Evolutionary conservation across 129 eudicot genomes (phyloP).

Genomic region (Rutidosis leptorrhynchoides): DNA sequence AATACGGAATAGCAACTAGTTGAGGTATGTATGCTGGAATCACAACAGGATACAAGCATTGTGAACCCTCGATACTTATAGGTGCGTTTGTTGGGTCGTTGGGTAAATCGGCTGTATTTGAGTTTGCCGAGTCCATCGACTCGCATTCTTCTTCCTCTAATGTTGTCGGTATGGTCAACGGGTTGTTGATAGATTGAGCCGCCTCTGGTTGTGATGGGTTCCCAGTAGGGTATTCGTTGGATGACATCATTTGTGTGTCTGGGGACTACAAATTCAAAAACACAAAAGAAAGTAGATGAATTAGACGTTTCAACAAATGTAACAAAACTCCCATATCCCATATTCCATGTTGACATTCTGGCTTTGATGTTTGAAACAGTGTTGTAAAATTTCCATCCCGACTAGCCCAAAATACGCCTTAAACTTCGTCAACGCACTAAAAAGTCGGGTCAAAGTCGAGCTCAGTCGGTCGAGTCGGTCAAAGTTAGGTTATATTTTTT

Average conservation of each 20-base stretch:
- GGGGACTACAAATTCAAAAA: conserved; percentile 35
- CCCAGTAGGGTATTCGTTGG: conserved; percentile 45
- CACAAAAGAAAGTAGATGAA: neutral
- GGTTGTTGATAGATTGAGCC: conserved; percentile 42
- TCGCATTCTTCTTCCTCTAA: conserved; percentile 77
- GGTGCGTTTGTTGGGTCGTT: conserved; percentile 23
- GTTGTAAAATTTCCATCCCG: no score
- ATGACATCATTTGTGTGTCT: conserved; percentile 46
- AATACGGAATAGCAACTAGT: conserved; percentile 45
- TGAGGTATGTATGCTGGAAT: conserved; percentile 68
- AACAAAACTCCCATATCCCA: no score
- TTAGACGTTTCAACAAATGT: neutral
- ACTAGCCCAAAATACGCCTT: no score
- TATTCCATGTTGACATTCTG: no score
- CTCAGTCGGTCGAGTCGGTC: no score
- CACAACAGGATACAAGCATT: conserved; percentile 53
- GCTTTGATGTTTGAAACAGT: neutral
- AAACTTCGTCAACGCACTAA: no score
- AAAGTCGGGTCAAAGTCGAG: no score
- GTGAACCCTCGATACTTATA: conserved; percentile 48
- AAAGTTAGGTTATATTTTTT: no score
- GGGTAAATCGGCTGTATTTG: conserved; percentile 40
- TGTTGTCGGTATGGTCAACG: conserved; percentile 41
- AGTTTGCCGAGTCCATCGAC: conserved; percentile 79
- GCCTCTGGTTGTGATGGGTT: conserved; percentile 52